Evolutionary conservation across 75 land plant genomes (phyloP), one percentile per base, ranked within the genome.

Genomic region (Azolla pinnata): DNA sequence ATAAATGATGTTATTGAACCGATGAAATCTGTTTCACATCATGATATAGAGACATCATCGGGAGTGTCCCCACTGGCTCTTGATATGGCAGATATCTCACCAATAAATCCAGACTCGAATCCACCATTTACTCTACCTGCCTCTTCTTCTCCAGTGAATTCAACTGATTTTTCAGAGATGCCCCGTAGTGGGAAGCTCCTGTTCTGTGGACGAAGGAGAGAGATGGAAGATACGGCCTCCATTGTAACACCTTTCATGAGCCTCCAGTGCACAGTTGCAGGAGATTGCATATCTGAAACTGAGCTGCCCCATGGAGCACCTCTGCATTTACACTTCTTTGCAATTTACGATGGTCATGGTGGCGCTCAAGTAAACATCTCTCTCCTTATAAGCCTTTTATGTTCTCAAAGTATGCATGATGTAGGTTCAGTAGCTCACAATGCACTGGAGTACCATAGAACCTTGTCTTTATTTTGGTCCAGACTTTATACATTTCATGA

Each of bases 331-430:
- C 88, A 90, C 33, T 91, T 73, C 35, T 90, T 66, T 59, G 97
- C 86, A 1, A 95, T 91, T 29, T 91, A 72, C 59, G 97, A 91
- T 33, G 97, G 97, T 44, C 97, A 91, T 62, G 97, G 97, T 7
- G 91, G 97, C 60, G 77, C 88, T 47, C 93, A 91, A 75, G 97
- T 91, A 57, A 44, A 74, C 49, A 4, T 14, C 10, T 14, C 42
- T 7, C 42, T 7, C 42, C 14, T 38, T 38, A 14, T 7, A 38
- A 7, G 14, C 42, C 42, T 38, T n/a, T n/a, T n/a, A n/a, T n/a
- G n/a, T n/a, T n/a, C n/a, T n/a, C n/a, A n/a, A n/a, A n/a, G n/a
- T 38, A 14, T 38, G 42, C 42, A 38, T 14, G 42, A 7, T 7
- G 42, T 7, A 7, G 7, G 42, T 38, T 38, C 14, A 38, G 7